Evolutionary conservation across 2,329 filamentous ascomycete species (phyloP).

Genomic region (Apiospora rasikravindrae): DNA sequence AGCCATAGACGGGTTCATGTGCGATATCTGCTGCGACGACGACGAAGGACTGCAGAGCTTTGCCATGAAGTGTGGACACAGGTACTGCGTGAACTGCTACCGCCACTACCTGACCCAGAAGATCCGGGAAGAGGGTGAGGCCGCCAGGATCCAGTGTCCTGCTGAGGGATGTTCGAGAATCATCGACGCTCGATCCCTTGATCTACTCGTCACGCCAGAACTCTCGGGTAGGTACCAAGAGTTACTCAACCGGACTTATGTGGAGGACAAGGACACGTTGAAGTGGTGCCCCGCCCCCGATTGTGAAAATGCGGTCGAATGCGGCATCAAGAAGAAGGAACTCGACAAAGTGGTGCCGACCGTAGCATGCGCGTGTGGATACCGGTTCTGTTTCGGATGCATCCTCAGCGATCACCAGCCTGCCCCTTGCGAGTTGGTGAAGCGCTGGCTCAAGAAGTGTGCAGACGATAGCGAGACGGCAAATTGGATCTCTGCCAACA

Average conservation of each 20-base stretch:
- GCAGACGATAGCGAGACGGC: slow-evolving; percentile 98
- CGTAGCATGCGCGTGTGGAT: slow-evolving; percentile 82
- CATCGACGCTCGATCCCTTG: slow-evolving; percentile 86
- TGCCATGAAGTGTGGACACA: slow-evolving; percentile 92
- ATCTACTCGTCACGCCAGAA: slow-evolving; percentile 70
- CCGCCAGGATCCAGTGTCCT: slow-evolving; percentile 92
- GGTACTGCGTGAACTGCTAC: slow-evolving; percentile 93
- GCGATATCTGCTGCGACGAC: slow-evolving; percentile 97
- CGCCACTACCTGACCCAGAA: slow-evolving; percentile 90
- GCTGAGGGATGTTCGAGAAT: slow-evolving; percentile 86
- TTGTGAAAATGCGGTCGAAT: slow-evolving; percentile 91
- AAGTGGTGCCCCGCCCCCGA: slow-evolving; percentile 99
- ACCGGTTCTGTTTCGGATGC: slow-evolving; percentile 95
- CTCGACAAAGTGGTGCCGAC: slow-evolving; percentile 86
- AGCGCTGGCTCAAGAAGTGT: slow-evolving; percentile 97
- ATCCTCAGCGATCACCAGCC: slow-evolving; percentile 89
- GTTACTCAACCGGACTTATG: slow-evolving; percentile 90
- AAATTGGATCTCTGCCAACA: slow-evolving; percentile 99
- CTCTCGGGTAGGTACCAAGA: slow-evolving; percentile 74
- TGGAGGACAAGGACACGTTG: slow-evolving; percentile 93
- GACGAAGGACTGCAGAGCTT: slow-evolving; percentile 78
- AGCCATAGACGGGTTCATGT: slow-evolving; percentile 76
- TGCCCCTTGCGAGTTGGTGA: slow-evolving; percentile 87
- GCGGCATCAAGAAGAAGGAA: slow-evolving; percentile 85
- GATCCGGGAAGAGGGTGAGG: slow-evolving; percentile 94